Percentiles rank a stretch among this genome's conserved stretches.
Evolutionary conservation across 768 basidiomycete genomes (phyloP).

Genomic region (Xerocomus potaroensis): DNA sequence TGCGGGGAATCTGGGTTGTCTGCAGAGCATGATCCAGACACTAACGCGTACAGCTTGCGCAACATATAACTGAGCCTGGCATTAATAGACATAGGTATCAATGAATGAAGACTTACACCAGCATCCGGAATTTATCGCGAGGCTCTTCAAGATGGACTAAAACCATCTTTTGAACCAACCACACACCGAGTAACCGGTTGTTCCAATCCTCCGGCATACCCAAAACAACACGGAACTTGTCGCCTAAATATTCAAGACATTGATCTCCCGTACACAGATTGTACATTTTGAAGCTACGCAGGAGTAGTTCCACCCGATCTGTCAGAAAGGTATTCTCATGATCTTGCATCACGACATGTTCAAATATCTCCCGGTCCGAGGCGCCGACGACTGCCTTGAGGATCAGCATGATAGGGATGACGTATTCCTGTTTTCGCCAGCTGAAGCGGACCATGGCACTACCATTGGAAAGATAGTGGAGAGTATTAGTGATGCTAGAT

Average conservation of each 20-base stretch:
- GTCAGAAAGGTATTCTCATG: slow-evolving; percentile 96
- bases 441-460: slow-evolving; percentile 95
- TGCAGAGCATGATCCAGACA: slow-evolving; percentile 83
- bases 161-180: slow-evolving; percentile 79
- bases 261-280: slow-evolving; percentile 82
- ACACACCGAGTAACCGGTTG: slow-evolving; percentile 74
- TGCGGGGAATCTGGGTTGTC: slow-evolving; percentile 99
- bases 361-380: slow-evolving; percentile 94
- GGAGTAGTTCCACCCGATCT: slow-evolving; percentile 90
- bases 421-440: slow-evolving; percentile 98
- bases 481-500: slow-evolving; percentile 87
- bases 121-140: slow-evolving; percentile 91
- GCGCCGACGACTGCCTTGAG: slow-evolving; percentile 90
- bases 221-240: slow-evolving; percentile 93
- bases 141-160: slow-evolving; percentile 85
- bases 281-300: slow-evolving; percentile 95
- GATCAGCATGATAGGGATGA: slow-evolving; percentile 94
- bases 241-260: slow-evolving; percentile 91
- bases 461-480: slow-evolving; percentile 97
- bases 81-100: slow-evolving; percentile 5
- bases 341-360: slow-evolving; percentile 94
- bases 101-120: slow-evolving; percentile 53
- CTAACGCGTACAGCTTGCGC: slow-evolving; percentile 87
- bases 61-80: slow-evolving; percentile 81
- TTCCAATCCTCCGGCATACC: slow-evolving; percentile 92